A percentile compares a stretch with the other conserved stretches of the same genome.
phyloP scores from a whole-genome alignment of 768 basidiomycete genomes.

The Mycena vitilis region DNA sequence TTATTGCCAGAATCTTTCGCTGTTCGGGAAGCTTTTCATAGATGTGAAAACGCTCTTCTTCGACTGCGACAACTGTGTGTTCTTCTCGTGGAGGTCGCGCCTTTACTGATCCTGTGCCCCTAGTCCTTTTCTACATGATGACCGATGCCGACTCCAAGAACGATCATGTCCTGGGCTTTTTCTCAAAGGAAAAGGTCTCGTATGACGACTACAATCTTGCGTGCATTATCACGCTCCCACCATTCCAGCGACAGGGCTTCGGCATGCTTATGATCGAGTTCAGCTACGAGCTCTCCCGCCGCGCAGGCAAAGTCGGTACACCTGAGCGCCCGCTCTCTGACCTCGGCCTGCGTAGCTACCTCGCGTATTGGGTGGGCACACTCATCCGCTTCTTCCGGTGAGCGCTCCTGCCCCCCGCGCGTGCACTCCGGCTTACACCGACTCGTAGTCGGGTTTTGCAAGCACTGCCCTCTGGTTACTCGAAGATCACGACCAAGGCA shows the following conservation, averaged over 20 bases:
- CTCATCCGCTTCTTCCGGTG: constrained; percentile 88
- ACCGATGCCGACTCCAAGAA: constrained; percentile 84
- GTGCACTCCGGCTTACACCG: not conserved
- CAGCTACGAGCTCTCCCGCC: constrained; percentile 93
- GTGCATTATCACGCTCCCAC: constrained; percentile 95
- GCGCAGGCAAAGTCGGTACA: constrained; percentile 83
- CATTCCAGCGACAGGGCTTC: constrained; percentile 89
- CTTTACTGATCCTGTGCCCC: not conserved
- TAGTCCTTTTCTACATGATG: constrained; percentile 92
- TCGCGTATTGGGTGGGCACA: constrained; percentile 87
- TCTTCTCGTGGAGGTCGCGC: not conserved
- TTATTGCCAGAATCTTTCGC: constrained; percentile 94
- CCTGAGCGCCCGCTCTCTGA: constrained; percentile 97
- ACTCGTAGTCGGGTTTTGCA: constrained; percentile 65
- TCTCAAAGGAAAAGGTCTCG: constrained; percentile 93
- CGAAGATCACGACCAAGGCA: constrained; percentile 57
- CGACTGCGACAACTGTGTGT: constrained; percentile 86
- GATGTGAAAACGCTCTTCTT: constrained; percentile 97
- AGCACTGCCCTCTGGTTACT: constrained; percentile 65
- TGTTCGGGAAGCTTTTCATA: constrained; percentile 99
- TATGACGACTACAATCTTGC: constrained; percentile 98
- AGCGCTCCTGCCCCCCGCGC: constrained; percentile 17
- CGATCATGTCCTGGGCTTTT: constrained; percentile 86
- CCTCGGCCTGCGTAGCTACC: constrained; percentile 90
- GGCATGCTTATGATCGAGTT: constrained; percentile 98